These are phyloP conservation scores for Cladosporium sp. DNA, from an alignment of 2,329 filamentous ascomycete genomes.

Conservation along the genomic window DNA sequence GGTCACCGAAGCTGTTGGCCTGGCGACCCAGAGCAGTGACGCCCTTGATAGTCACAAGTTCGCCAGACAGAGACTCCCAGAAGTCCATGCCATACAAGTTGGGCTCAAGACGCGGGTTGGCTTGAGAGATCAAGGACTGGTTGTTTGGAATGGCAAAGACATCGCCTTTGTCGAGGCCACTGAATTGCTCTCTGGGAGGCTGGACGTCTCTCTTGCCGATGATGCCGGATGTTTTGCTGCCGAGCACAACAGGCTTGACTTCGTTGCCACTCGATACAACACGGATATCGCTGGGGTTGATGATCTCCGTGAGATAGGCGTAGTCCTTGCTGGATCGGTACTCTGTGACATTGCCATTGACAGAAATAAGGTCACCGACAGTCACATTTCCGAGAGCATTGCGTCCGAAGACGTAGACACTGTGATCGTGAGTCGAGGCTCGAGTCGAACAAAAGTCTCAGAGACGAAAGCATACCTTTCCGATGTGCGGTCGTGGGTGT, in stretches of 20 bases:
- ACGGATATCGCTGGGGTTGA: constrained; percentile 54
- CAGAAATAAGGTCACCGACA: constrained; percentile 62
- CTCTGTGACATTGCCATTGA: constrained; percentile 62
- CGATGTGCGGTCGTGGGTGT: constrained; percentile 58
- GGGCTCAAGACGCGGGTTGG: constrained; percentile 63
- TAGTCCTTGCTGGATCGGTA: constrained; percentile 58
- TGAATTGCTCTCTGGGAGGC: constrained; percentile 64
- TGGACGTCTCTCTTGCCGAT: constrained; percentile 51
- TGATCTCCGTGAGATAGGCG: constrained; percentile 65
- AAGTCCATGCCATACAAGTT: constrained; percentile 67
- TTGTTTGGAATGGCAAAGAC: constrained; percentile 67
- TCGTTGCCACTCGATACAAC: constrained; percentile 56
- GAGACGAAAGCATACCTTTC: constrained; percentile 39
- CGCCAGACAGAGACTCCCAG: constrained; percentile 69
- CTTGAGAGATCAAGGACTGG: constrained; percentile 55
- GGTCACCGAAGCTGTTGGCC: constrained; percentile 63
- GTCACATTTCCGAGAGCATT: constrained; percentile 53
- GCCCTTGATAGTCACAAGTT: constrained; percentile 62
- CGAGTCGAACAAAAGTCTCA: background rate
- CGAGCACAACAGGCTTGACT: constrained; percentile 59
- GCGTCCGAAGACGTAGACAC: constrained; percentile 62
- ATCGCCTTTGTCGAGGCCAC: constrained; percentile 63
- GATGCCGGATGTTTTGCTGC: constrained; percentile 12
- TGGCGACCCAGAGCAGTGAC: constrained; percentile 18
- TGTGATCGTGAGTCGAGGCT: background rate